Evolutionary conservation across 78 protist genomes (phyloP), one percentile per base, ranked within the genome.

Genomic region (Isochrysis galbana): DNA sequence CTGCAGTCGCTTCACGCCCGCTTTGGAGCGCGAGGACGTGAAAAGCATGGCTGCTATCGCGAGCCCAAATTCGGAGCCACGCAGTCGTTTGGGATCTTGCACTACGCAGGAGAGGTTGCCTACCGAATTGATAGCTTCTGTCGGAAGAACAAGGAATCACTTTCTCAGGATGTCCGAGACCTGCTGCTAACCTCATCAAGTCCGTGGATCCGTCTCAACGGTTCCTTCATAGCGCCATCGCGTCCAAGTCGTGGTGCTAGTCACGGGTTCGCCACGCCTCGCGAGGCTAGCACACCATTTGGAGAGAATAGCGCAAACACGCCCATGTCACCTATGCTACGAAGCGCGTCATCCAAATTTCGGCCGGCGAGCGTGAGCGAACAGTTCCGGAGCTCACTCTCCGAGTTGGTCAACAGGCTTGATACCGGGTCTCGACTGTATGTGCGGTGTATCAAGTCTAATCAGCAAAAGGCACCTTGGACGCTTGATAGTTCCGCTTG

Each of bases 41-140:
- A 23, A n/a, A 23, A 23, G 90, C n/a, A 5, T 29, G n/a, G 47
- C 25, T 34, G 54, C 29, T 41, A 7, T 38, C 93, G 96, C 45
- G 39, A 94, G 1, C 42, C 95, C 26, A 29, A 74, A 41, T 2
- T 92, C 90, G n/a, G 1, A 46, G 4, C 17, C 46, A 23, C 39
- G 7, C 38, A 5, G 10, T 47, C 45, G 23, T 91, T 91, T 48
- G 67, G 5, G 29, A 19, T 82, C 25, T 39, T 21, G 0, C 97
- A 96, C 86, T 96, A 42, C 82, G 96, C 97, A 3, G 80, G 47
- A 1, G 22, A 38, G 32, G 97, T 96, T 1, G 17, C 41, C 47
- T 97, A 97, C 93, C 22, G 5, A 26, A 41, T 51, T 38, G 46
- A 14, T 1, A 19, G 41, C 22, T 82, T 82, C 88, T 23, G 32